A percentile compares a stretch with the other conserved stretches of the same genome.
Evolutionary conservation across 768 basidiomycete genomes (phyloP).

Genomic region (Suillus hirtellus): DNA sequence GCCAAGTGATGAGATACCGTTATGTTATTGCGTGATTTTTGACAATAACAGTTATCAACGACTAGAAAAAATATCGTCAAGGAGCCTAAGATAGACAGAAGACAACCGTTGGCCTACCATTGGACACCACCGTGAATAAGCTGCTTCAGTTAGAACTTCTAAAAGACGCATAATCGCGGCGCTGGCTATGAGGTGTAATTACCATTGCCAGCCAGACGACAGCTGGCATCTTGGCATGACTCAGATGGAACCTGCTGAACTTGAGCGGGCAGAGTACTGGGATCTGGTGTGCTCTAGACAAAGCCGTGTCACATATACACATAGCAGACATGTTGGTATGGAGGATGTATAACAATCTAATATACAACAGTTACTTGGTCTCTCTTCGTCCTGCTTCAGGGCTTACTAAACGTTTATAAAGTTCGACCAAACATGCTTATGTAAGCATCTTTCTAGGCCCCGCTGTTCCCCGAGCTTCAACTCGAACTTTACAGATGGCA

Average conservation of each 20-base stretch:
- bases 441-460: background rate
- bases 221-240: constrained; percentile 3
- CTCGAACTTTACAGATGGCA: constrained; percentile 50
- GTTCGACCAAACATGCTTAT: background rate
- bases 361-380: too few species aligned
- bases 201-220: background rate
- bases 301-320: too few species aligned
- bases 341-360: too few species aligned
- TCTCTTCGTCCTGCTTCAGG: too few species aligned
- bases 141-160: background rate
- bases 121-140: constrained; percentile 4
- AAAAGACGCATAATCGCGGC: background rate
- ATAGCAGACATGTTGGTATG: too few species aligned
- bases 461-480: constrained; percentile 4
- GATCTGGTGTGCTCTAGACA: background rate
- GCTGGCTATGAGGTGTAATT: background rate
- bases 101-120: background rate
- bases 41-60: background rate
- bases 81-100: too few species aligned
- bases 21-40: constrained; percentile 36
- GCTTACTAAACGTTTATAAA: too few species aligned
- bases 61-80: too few species aligned
- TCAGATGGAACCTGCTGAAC: background rate
- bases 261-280: background rate
- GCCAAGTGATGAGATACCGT: constrained; percentile 17